Conservation (phyloP, 148 eudicot species). For the Diospyros lotus region DNA sequence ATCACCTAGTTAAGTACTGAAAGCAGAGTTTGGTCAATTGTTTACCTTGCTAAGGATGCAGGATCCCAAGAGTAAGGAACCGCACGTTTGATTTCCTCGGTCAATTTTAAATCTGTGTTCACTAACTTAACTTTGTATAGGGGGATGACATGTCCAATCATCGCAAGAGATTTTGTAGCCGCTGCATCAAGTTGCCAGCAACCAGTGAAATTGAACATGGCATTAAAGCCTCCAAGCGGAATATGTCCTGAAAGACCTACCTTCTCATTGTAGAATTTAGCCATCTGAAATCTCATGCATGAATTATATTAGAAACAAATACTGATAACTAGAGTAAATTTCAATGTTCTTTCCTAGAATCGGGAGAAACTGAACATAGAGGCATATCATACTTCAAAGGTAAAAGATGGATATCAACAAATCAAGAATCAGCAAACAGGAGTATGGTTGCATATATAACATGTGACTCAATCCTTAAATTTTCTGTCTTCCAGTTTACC, state of each 20-base stretch:
- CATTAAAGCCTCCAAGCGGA: constrained; percentile 95
- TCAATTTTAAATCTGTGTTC: constrained; percentile 50
- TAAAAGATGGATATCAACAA: background rate
- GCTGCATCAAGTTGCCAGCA: constrained; percentile 86
- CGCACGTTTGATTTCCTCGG: constrained; percentile 73
- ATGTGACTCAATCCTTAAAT: background rate
- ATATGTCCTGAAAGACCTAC: constrained; percentile 58
- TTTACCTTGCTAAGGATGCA: constrained; percentile 90
- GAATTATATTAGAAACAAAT: background rate
- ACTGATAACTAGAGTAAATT: constrained; percentile 1
- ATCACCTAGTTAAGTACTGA: background rate
- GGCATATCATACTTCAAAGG: constrained; percentile 2
- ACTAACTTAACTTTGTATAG: constrained; percentile 50
- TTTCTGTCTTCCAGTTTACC: background rate
- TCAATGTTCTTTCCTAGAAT: background rate
- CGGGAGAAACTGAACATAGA: background rate
- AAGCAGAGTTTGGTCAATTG: background rate
- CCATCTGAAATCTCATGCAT: constrained; percentile 58
- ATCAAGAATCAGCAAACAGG: background rate
- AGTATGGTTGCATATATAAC: too few species aligned
- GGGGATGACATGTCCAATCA: constrained; percentile 73
- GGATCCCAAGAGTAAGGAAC: constrained; percentile 97
- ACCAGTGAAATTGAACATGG: constrained; percentile 97
- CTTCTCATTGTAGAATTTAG: constrained; percentile 65
- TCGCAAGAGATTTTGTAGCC: constrained; percentile 85